Base-by-base conservation (phyloP, 2,329 filamentous ascomycete genomes). In the Fusarium liriodendri region DNA sequence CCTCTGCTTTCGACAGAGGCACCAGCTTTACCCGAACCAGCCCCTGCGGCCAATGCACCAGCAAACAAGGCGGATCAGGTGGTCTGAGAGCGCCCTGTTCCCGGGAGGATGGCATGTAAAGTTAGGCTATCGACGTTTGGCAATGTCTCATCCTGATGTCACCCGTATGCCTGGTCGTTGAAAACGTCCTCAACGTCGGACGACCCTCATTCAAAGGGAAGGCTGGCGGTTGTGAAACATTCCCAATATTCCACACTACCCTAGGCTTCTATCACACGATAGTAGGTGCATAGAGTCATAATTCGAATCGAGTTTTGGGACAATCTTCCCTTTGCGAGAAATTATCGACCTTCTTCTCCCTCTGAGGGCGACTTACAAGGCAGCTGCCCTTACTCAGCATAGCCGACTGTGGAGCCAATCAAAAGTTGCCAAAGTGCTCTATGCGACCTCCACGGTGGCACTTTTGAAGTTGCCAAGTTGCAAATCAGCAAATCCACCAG, bases 401-500 rank as follows among this genome's bases (percentile, higher is more conserved):
- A 5, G 7, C 18, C 2, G 4, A 0, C 1, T 14, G 10, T 50
- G 37, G 16, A 32, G 25, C 77, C 77, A 79, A 79, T 79, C 32
- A 70, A 16, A 73, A 62, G 37, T 18, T 67, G 76, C 73, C 74
- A 74, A 71, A 77, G 69, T 47, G 70, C 64, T 47, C 57, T 62
- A 60, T 66, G 18, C 22, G 22, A 40, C 32, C 20, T 62, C n/a
- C 42, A 55, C 27, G 72, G 69, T 59, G 61, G 70, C 70, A 42
- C 55, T 67, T 65, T 54, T 37, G 57, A 75, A 70, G 76, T 72
- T 78, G 75, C 74, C 77, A 78, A 78, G 70, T 78, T 78, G 77
- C 72, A 72, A 63, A 25, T 66, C 29, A 52, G 47, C 47, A 52
- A 52, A 54, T 54, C 47, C 47, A 32, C 47, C 47, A 52, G 25